phyloP scores from a whole-genome alignment of 768 basidiomycete species.

The Fistulinella prunicolor region DNA sequence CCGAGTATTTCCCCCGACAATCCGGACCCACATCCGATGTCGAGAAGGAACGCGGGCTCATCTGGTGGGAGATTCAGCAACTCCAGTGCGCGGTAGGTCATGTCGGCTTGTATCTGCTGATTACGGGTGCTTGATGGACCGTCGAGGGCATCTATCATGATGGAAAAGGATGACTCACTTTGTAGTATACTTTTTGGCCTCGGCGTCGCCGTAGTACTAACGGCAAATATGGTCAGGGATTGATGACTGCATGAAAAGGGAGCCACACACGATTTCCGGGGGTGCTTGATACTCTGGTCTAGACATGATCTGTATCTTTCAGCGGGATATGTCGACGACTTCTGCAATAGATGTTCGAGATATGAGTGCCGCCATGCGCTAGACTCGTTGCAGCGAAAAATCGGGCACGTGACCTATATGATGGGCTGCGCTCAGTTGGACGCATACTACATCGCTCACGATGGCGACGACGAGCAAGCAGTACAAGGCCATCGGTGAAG shows the following conservation, averaged over 20 bases:
- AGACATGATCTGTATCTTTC: too few species aligned
- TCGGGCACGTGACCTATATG: slow-evolving; percentile 26
- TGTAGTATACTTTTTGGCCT: slow-evolving; percentile 95
- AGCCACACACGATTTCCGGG: slow-evolving; percentile 75
- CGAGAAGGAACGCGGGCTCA: slow-evolving; percentile 81
- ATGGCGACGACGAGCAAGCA: slow-evolving; percentile 81
- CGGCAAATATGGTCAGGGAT: background rate
- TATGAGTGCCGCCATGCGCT: background rate
- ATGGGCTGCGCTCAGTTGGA: background rate
- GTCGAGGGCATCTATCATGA: background rate
- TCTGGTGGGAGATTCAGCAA: slow-evolving; percentile 79
- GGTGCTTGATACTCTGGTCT: slow-evolving; percentile 86
- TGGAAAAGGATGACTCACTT: slow-evolving; percentile 55
- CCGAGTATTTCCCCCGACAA: slow-evolving; percentile 95
- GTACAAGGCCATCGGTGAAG: slow-evolving; percentile 87
- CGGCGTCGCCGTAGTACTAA: slow-evolving; percentile 94
- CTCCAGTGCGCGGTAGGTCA: slow-evolving; percentile 96
- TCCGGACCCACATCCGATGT: slow-evolving; percentile 98
- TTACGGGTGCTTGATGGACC: slow-evolving; percentile 72
- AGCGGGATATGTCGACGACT: too few species aligned
- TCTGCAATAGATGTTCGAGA: too few species aligned
- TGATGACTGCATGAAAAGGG: background rate
- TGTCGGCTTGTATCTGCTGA: slow-evolving; percentile 94
- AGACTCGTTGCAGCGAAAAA: background rate
- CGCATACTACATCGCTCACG: slow-evolving; percentile 14